These are phyloP conservation scores for Serpula lacrymans DNA, from an alignment of 768 basidiomycete genomes.

Conservation along the genomic window DNA sequence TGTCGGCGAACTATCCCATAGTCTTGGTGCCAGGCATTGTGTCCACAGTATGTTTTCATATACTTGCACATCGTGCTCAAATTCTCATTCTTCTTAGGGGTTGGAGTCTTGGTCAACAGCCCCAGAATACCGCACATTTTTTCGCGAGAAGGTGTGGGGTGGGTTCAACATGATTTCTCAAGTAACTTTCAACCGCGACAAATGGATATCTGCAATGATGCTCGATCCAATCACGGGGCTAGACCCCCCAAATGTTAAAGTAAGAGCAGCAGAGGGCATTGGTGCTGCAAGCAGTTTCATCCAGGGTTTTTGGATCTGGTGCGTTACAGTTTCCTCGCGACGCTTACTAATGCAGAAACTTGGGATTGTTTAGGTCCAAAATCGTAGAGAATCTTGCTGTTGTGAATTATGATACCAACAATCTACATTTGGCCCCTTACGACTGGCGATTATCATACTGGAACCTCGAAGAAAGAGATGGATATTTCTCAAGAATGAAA, in stretches of 20 bases:
- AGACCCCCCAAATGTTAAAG: slow-evolving; percentile 80
- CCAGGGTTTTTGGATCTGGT: slow-evolving; percentile 96
- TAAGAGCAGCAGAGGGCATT: slow-evolving; percentile 89
- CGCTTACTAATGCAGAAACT: not conserved
- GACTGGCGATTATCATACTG: slow-evolving; percentile 88
- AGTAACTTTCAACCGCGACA: slow-evolving; percentile 77
- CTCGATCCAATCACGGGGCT: slow-evolving; percentile 90
- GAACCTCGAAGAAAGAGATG: slow-evolving; percentile 90
- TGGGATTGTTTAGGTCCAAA: slow-evolving; percentile 57
- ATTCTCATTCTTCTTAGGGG: slow-evolving; percentile 39
- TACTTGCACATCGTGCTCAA: not conserved
- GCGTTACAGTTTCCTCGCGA: slow-evolving; percentile 9
- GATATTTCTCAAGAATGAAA: slow-evolving; percentile 85
- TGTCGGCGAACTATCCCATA: slow-evolving; percentile 72
- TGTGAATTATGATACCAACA: slow-evolving; percentile 90
- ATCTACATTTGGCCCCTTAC: slow-evolving; percentile 79
- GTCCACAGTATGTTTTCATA: slow-evolving; percentile 59
- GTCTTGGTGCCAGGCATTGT: slow-evolving; percentile 89
- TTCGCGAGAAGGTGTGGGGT: slow-evolving; percentile 85
- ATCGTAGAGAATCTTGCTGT: slow-evolving; percentile 94
- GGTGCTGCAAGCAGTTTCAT: slow-evolving; percentile 86
- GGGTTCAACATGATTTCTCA: slow-evolving; percentile 83
- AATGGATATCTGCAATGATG: slow-evolving; percentile 88
- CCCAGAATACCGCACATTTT: slow-evolving; percentile 81
- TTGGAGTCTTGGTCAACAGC: slow-evolving; percentile 94